Conservation (phyloP, 2,329 filamentous ascomycete genomes). For the Alternaria ventricosa region DNA sequence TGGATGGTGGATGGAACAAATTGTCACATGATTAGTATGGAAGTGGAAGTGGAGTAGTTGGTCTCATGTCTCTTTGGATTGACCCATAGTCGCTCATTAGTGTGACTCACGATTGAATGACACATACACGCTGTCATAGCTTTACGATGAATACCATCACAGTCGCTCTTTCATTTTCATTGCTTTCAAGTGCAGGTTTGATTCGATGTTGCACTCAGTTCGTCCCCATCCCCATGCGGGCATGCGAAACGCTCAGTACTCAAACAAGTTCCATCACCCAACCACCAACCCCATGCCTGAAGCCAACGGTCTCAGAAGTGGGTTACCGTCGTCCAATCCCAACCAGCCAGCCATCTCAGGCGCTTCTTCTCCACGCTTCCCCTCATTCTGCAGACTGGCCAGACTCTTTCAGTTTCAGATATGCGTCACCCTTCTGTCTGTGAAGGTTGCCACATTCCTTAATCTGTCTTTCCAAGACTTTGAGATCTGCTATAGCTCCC, state of each 20-base stretch:
- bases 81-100: constrained; percentile 16
- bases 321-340: too few relatives aligned
- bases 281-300: too few relatives aligned
- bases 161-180: not conserved
- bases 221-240: fast-evolving
- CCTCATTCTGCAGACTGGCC: too few relatives aligned
- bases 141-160: not conserved
- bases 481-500: too few relatives aligned
- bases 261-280: too few relatives aligned
- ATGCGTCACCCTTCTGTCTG: too few relatives aligned
- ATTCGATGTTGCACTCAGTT: not conserved
- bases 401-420: too few relatives aligned
- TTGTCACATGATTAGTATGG: not conserved
- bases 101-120: not conserved
- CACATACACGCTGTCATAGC: not conserved
- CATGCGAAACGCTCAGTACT: not conserved
- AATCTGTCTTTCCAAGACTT: too few relatives aligned
- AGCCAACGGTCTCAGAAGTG: too few relatives aligned
- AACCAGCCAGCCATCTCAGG: too few relatives aligned
- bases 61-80: constrained; percentile 9
- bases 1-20: constrained; percentile 5
- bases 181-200: not conserved
- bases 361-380: too few relatives aligned
- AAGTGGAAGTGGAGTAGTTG: not conserved
- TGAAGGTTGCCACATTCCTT: too few relatives aligned